phyloP scores from a whole-genome alignment of 108 stramenopile species.

The Stephanodiscus minutulus region DNA sequence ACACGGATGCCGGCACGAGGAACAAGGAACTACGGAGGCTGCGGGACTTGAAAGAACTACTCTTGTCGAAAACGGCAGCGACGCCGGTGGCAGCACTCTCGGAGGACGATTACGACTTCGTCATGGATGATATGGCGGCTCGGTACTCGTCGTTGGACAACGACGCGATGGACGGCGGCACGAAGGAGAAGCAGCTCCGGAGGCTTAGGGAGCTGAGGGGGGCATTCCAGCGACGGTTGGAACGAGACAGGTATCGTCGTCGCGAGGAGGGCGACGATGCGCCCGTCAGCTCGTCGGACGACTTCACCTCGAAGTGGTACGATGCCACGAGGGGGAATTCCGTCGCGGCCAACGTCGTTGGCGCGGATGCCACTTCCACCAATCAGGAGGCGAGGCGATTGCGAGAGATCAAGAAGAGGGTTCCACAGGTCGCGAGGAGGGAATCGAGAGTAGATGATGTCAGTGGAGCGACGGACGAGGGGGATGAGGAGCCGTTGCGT shows the following conservation, averaged over 20 bases:
- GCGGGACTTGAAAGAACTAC: background rate
- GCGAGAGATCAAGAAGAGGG: conserved; percentile 1
- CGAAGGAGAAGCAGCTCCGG: background rate
- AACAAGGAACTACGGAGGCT: conserved; percentile 1
- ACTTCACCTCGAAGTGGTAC: background rate
- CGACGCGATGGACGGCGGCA: background rate
- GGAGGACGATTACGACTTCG: background rate
- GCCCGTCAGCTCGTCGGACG: background rate
- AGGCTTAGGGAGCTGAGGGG: background rate
- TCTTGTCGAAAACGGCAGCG: background rate
- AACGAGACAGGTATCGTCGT: background rate
- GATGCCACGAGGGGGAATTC: background rate
- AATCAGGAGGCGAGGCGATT: conserved; percentile 2
- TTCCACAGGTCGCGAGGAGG: background rate
- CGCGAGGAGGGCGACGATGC: background rate
- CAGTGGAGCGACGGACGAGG: background rate
- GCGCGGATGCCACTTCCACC: background rate
- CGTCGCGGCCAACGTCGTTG: background rate
- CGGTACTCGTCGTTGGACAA: conserved; percentile 3
- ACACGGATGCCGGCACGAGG: background rate
- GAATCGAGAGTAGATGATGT: background rate
- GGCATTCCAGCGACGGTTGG: conserved; percentile 1
- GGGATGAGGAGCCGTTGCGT: conserved; percentile 1
- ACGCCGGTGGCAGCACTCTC: background rate
- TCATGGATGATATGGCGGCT: conserved; percentile 4